A percentile compares a stretch with the other conserved stretches of the same genome.
phyloP scores from a whole-genome alignment of 192 early-diverging fungal species.

The Backusella australiensis region DNA sequence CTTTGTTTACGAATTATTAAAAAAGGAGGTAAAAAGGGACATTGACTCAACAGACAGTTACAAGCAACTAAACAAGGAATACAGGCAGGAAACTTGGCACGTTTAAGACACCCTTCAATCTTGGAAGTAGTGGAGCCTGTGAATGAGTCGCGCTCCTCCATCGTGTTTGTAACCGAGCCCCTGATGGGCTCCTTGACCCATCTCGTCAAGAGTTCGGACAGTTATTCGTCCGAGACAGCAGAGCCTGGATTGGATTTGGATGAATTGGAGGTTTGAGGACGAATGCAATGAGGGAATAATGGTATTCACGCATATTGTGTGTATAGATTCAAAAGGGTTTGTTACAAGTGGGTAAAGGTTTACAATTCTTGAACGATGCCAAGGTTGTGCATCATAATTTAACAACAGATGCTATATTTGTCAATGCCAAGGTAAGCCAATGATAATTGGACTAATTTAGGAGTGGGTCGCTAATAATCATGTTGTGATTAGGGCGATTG shows the following conservation, averaged over 20 bases:
- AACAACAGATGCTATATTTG: slow-evolving; percentile 68
- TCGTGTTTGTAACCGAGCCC: slow-evolving; percentile 80
- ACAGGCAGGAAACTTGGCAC: slow-evolving; percentile 59
- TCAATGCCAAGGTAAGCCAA: slow-evolving; percentile 60
- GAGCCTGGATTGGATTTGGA: slow-evolving; percentile 65
- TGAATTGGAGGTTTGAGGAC: slow-evolving; percentile 59
- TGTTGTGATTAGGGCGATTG: slow-evolving; percentile 58
- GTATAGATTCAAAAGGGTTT: slow-evolving; percentile 74
- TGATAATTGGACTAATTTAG: neutral
- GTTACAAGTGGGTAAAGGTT: slow-evolving; percentile 66
- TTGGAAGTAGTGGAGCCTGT: slow-evolving; percentile 75
- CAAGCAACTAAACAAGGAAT: neutral
- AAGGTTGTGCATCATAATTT: slow-evolving; percentile 73
- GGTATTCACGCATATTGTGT: neutral
- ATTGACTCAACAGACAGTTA: neutral
- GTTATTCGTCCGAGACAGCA: slow-evolving; percentile 13
- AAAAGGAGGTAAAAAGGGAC: slow-evolving; percentile 51
- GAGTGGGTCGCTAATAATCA: no score
- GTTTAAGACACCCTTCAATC: slow-evolving; percentile 76
- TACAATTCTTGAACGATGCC: slow-evolving; percentile 79
- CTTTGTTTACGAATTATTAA: slow-evolving; percentile 52
- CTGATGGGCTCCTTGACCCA: slow-evolving; percentile 63
- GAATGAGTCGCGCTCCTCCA: slow-evolving; percentile 58
- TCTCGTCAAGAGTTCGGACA: slow-evolving; percentile 54
- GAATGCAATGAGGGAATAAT: no score